Conservation (phyloP, 1,284 basidiomycete species). For the Leccinum subfulvum region DNA sequence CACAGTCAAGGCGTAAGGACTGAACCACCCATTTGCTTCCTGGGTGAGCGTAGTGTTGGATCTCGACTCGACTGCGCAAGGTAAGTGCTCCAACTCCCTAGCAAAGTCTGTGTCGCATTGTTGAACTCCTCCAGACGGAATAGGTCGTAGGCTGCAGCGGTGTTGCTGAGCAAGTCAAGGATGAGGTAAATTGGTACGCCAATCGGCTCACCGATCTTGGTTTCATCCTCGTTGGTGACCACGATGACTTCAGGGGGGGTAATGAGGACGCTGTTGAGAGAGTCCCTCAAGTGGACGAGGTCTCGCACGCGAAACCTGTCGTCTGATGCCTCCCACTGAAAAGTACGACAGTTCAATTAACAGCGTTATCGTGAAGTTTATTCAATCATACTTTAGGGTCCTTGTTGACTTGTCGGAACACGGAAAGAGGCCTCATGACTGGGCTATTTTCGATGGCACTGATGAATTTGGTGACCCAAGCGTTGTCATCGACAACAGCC, state of each 20-base stretch:
- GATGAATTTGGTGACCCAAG: conserved; percentile 1
- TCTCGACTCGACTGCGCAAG: neutral
- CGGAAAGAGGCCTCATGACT: neutral
- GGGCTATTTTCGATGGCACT: neutral
- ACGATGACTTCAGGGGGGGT: conserved; percentile 13
- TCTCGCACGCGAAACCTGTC: conserved; percentile 1
- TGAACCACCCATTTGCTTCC: neutral
- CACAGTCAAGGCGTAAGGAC: neutral
- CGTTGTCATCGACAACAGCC: neutral
- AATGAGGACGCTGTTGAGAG: conserved; percentile 11
- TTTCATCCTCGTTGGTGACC: conserved; percentile 1
- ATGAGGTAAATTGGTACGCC: conserved; percentile 22
- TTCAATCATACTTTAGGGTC: conserved; percentile 4
- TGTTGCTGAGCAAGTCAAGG: conserved; percentile 24
- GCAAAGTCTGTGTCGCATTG: conserved; percentile 17
- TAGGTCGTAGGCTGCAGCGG: conserved; percentile 18
- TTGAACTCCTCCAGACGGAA: conserved; percentile 23
- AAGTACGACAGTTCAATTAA: neutral
- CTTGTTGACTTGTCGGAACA: conserved; percentile 10
- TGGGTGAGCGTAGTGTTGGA: neutral
- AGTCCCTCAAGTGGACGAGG: conserved; percentile 9
- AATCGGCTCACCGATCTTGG: conserved; percentile 20
- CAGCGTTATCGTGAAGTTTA: neutral
- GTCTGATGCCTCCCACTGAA: conserved; percentile 5
- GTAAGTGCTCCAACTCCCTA: conserved; percentile 10